These are phyloP conservation scores for Caloboletus firmus DNA, from an alignment of 1,284 basidiomycete genomes.

Conservation along the genomic window DNA sequence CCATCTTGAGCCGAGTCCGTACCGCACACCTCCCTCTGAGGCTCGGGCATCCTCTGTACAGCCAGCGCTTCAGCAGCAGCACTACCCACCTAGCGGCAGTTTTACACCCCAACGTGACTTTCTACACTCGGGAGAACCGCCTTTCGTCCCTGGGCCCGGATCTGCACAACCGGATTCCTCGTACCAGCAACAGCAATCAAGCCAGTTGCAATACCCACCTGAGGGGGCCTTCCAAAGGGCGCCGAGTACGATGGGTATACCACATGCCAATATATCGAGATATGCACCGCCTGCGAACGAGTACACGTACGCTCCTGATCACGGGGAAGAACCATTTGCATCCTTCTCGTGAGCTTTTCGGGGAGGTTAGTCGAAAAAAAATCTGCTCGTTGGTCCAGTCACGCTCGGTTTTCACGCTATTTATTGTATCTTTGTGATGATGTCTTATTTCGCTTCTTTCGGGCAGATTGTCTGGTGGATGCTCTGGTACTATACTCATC, in stretches of 20 bases:
- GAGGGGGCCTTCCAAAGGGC: conserved; percentile 20
- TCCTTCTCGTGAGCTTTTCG: conserved; percentile 17
- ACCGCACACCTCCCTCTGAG: conserved; percentile 23
- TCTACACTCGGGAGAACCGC: conserved; percentile 19
- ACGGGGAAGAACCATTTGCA: conserved; percentile 28
- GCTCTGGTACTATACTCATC: conserved; percentile 5
- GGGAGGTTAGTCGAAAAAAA: background rate
- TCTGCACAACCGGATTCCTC: conserved; percentile 13
- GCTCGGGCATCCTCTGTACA: conserved; percentile 12
- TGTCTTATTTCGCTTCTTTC: conserved; percentile 1
- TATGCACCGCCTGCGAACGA: conserved; percentile 22
- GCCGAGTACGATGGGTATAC: conserved; percentile 16
- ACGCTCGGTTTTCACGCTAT: conserved; percentile 2
- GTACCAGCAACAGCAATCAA: conserved; percentile 13
- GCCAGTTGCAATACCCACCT: conserved; percentile 22
- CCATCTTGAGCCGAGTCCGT: conserved; percentile 16
- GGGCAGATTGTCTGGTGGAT: conserved; percentile 11
- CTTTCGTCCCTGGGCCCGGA: conserved; percentile 16
- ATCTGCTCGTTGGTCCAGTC: background rate
- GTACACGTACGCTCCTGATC: conserved; percentile 26
- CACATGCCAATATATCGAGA: conserved; percentile 15
- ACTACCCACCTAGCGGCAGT: conserved; percentile 15
- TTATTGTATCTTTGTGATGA: conserved; percentile 9
- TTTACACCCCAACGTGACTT: conserved; percentile 20
- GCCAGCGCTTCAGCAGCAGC: conserved; percentile 19